Conservation (phyloP, 257 asterid genomes). For the Rehmannia glutinosa region DNA sequence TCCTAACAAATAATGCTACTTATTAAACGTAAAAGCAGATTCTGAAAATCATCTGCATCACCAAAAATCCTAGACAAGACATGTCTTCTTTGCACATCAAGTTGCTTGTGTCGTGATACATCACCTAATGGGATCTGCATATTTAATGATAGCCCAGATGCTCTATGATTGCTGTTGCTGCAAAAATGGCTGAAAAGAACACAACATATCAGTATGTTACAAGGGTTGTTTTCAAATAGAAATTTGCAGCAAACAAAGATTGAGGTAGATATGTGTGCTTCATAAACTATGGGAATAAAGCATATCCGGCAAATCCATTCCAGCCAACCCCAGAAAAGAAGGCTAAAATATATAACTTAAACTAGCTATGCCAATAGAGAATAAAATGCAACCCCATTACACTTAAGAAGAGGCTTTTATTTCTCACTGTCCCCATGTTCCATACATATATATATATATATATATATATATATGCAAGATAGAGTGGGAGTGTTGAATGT, state of each 20-base stretch:
- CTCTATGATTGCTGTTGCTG: slow-evolving; percentile 5
- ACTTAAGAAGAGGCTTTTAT: background rate
- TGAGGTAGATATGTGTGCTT: background rate
- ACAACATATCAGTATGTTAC: background rate
- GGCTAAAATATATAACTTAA: background rate
- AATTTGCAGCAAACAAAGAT: background rate
- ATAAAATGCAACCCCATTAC: background rate
- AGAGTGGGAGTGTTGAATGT: too few relatives aligned
- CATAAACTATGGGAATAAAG: background rate
- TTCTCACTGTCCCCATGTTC: too few relatives aligned
- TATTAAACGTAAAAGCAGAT: slow-evolving; percentile 20
- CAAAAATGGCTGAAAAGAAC: slow-evolving; percentile 18
- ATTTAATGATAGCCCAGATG: background rate
- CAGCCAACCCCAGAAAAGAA: background rate
- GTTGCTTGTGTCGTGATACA: slow-evolving; percentile 8
- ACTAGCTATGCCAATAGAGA: background rate
- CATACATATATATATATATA: too few relatives aligned
- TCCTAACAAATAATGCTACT: background rate
- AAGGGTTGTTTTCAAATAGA: too few relatives aligned
- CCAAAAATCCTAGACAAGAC: background rate
- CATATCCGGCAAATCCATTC: too few relatives aligned
- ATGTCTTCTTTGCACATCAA: slow-evolving; percentile 9
- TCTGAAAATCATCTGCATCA: slow-evolving; percentile 14
- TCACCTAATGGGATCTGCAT: background rate
- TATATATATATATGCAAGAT: too few relatives aligned